Evolutionary conservation across 176 grass and related monocot species (phyloP).

Genomic region (Raddia guianensis): DNA sequence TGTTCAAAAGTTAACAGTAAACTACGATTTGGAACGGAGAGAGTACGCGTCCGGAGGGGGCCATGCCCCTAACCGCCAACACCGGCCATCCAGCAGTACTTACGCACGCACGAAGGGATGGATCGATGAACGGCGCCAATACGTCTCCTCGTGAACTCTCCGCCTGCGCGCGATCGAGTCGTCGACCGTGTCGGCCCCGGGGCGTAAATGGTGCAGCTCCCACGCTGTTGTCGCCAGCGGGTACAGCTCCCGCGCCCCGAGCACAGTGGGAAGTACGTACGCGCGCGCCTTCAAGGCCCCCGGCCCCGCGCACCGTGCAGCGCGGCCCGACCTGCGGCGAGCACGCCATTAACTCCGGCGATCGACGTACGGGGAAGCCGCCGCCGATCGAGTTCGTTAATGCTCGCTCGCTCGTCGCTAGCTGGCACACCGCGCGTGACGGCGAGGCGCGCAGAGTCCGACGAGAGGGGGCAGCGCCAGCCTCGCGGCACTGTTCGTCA

Average conservation of each 20-base stretch:
- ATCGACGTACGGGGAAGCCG: too few species aligned
- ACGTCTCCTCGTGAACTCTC: background rate
- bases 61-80: too few species aligned
- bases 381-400: background rate
- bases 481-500: background rate
- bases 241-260: background rate
- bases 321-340: background rate
- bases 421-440: too few species aligned
- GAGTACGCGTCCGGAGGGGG: too few species aligned
- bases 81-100: too few species aligned
- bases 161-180: background rate
- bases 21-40: too few species aligned
- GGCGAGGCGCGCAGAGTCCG: too few species aligned
- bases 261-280: background rate
- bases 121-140: background rate
- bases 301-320: background rate
- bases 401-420: too few species aligned
- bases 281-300: background rate
- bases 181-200: background rate
- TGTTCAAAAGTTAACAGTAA: too few species aligned
- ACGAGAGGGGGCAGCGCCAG: background rate
- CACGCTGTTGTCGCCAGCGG: background rate
- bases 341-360: background rate
- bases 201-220: constrained; percentile 40
- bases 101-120: too few species aligned